Percentiles rank a stretch among this genome's conserved stretches.
These are phyloP conservation scores for Pleurozium schreberi DNA, from an alignment of 225 moss, liverwort and hornwort genomes.

Conservation along the genomic window DNA sequence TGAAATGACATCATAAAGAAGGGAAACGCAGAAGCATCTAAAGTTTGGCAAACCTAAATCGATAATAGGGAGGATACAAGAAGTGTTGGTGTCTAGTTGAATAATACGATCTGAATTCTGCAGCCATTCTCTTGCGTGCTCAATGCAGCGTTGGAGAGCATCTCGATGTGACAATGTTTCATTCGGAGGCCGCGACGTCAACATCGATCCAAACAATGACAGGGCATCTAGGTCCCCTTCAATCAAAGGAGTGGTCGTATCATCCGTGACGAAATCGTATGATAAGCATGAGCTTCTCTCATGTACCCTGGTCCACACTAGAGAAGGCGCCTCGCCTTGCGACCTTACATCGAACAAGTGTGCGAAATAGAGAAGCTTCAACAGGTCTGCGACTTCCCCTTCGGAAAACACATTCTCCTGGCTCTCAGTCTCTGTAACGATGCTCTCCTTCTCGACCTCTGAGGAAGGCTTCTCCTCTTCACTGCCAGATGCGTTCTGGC, in stretches of 20 bases:
- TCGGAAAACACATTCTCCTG: constrained; percentile 37
- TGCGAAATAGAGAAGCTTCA: constrained; percentile 82
- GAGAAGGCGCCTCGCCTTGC: constrained; percentile 54
- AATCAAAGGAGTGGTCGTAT: constrained; percentile 63
- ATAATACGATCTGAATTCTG: constrained; percentile 46
- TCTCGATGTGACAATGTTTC: constrained; percentile 80
- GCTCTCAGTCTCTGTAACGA: constrained; percentile 23
- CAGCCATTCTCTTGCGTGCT: constrained; percentile 72
- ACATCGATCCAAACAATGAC: constrained; percentile 65
- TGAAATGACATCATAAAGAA: neutral
- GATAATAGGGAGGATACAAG: constrained; percentile 54
- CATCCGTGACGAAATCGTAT: constrained; percentile 78
- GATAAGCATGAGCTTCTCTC: constrained; percentile 83
- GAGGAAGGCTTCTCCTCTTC: constrained; percentile 17
- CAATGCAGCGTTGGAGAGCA: constrained; percentile 73
- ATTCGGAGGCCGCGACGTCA: constrained; percentile 72
- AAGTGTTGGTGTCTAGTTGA: constrained; percentile 26
- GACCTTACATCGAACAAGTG: constrained; percentile 81
- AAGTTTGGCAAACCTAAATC: neutral
- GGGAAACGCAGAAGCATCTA: neutral
- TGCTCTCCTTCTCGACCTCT: constrained; percentile 19
- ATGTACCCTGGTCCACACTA: constrained; percentile 78
- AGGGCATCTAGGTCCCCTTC: constrained; percentile 74
- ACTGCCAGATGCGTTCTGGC: constrained; percentile 23
- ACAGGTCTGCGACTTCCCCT: constrained; percentile 52